Evolutionary conservation across 208 protist species (phyloP).

Genomic region (Tritrichomonas musculus): DNA sequence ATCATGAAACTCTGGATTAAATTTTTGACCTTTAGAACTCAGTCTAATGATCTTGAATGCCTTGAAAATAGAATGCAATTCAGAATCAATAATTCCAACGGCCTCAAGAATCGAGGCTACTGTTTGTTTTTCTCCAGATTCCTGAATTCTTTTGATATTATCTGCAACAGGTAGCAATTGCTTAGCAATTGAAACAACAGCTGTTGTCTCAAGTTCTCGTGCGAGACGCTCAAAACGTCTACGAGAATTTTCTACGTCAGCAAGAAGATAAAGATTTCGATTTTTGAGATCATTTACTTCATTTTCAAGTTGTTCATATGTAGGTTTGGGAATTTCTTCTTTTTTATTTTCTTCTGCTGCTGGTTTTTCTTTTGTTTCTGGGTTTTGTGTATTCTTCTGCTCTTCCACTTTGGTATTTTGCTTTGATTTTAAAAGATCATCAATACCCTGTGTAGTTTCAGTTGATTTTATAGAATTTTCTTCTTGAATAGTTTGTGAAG

Average conservation of each 20-base stretch:
- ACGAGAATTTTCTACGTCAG: not conserved
- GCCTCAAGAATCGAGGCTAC: not conserved
- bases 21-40: not conserved
- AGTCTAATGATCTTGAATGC: not conserved
- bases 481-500: too few species aligned
- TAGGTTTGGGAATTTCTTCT: not conserved
- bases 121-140: not conserved
- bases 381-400: too few species aligned
- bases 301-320: not conserved
- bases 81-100: not conserved
- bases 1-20: slow-evolving; percentile 26
- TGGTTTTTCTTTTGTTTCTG: too few species aligned
- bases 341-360: not conserved
- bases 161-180: not conserved
- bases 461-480: too few species aligned
- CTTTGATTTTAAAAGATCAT: too few species aligned
- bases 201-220: not conserved
- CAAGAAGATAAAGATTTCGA: not conserved
- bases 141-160: not conserved
- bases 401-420: too few species aligned
- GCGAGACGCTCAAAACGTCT: not conserved
- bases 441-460: too few species aligned
- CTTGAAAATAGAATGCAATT: slow-evolving; percentile 2
- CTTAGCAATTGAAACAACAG: not conserved
- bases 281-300: not conserved